Percentiles rank a stretch among this genome's conserved stretches.
Evolutionary conservation across 768 basidiomycete genomes (phyloP).

Genomic region (Boletus rex-veris): DNA sequence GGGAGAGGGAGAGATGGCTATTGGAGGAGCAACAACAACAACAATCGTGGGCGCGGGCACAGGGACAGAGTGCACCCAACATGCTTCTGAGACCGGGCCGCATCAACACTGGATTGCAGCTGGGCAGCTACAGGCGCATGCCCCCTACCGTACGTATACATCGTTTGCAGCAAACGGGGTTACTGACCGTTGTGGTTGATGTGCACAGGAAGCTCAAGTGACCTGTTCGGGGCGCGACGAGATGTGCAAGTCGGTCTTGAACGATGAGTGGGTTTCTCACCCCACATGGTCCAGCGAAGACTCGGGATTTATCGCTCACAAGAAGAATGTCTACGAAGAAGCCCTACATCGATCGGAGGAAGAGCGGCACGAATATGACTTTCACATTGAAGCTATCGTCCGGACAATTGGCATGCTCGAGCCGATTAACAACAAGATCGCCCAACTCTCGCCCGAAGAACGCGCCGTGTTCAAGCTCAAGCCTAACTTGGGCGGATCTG

Average conservation of each 20-base stretch:
- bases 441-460: constrained; percentile 74
- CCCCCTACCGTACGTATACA: constrained; percentile 65
- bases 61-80: constrained; percentile 37
- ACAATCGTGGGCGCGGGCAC: constrained; percentile 51
- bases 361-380: constrained; percentile 98
- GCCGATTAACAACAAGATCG: constrained; percentile 85
- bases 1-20: constrained; percentile 53
- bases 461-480: constrained; percentile 80
- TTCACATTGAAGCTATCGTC: constrained; percentile 93
- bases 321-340: constrained; percentile 96
- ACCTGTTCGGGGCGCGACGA: constrained; percentile 94
- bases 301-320: constrained; percentile 83
- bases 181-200: background rate
- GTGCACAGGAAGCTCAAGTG: constrained; percentile 73
- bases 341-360: constrained; percentile 95
- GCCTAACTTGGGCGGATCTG: constrained; percentile 78
- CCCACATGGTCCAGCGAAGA: constrained; percentile 95
- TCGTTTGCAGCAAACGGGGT: background rate
- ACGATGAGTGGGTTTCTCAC: constrained; percentile 98
- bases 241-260: constrained; percentile 93
- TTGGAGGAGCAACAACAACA: constrained; percentile 43
- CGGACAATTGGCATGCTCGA: constrained; percentile 90
- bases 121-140: constrained; percentile 88
- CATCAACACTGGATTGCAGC: constrained; percentile 65
- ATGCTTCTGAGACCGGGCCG: constrained; percentile 47